These are phyloP conservation scores for Avena atlantica DNA, from an alignment of 176 grass and related monocot species.

Conservation along the genomic window DNA sequence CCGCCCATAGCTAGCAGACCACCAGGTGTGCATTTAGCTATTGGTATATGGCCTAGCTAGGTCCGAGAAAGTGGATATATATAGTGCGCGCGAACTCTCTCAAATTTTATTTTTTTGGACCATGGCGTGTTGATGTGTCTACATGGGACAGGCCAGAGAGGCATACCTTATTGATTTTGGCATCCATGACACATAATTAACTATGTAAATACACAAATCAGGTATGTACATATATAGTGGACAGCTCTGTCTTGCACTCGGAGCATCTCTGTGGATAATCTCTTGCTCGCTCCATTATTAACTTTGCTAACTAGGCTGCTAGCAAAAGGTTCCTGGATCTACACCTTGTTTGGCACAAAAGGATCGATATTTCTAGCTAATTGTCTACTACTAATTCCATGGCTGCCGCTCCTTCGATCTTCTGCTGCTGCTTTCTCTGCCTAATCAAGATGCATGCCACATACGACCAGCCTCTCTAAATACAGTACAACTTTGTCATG, in stretches of 20 bases:
- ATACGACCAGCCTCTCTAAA: not conserved
- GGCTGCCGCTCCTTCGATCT: not conserved
- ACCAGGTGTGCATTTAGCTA: not conserved
- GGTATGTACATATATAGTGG: not conserved
- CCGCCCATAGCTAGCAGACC: not conserved
- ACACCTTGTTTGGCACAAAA: conserved; percentile 13
- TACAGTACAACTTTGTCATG: not conserved
- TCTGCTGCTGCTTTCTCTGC: conserved; percentile 25
- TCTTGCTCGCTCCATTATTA: not conserved
- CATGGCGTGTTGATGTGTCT: conserved; percentile 9
- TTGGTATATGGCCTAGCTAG: not conserved
- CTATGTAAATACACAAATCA: not conserved
- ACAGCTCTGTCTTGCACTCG: conserved; percentile 13
- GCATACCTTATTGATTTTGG: not conserved
- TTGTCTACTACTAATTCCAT: conserved; percentile 5
- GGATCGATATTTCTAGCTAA: not conserved
- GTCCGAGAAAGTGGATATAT: not conserved
- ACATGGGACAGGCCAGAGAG: not conserved
- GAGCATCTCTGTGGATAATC: conserved; percentile 22
- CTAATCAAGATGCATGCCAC: conserved; percentile 36
- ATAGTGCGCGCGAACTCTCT: not conserved
- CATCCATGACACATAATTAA: conserved; percentile 2
- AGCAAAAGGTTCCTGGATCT: not conserved
- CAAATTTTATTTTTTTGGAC: not conserved
- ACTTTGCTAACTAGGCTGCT: not conserved